Percentiles rank a stretch among this genome's conserved stretches.
Conservation (phyloP, 169 alveolate species). For the Plasmodium billcollinsi region DNA sequence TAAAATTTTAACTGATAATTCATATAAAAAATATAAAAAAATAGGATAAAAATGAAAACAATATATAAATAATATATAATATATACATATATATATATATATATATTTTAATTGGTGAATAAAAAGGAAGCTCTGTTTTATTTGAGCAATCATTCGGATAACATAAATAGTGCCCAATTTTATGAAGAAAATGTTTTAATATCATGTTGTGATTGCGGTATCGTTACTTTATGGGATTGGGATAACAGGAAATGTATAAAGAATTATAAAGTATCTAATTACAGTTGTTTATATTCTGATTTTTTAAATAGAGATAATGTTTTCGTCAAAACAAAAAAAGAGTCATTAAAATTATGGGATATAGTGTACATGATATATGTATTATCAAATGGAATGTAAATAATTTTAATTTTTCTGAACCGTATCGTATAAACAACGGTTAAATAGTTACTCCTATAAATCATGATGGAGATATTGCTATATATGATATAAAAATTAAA, state of each 20-base stretch:
- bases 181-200: slow-evolving; percentile 15
- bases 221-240: slow-evolving; percentile 37
- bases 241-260: slow-evolving; percentile 14
- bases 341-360: slow-evolving; percentile 42
- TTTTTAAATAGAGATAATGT: slow-evolving; percentile 18
- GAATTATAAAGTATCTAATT: slow-evolving; percentile 47
- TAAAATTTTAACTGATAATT: no score
- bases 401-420: slow-evolving; percentile 27
- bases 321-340: slow-evolving; percentile 60
- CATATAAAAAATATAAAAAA: no score
- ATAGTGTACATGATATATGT: slow-evolving; percentile 7
- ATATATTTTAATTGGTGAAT: not conserved
- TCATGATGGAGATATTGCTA: slow-evolving; percentile 50
- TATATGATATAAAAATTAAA: slow-evolving; percentile 14
- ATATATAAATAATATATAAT: no score
- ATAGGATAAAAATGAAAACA: no score
- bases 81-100: no score
- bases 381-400: slow-evolving; percentile 21
- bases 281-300: slow-evolving; percentile 23
- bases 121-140: slow-evolving; percentile 14
- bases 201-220: slow-evolving; percentile 27
- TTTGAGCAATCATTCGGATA: slow-evolving; percentile 41
- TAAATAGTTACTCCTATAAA: slow-evolving; percentile 36
- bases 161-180: slow-evolving; percentile 36
- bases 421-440: slow-evolving; percentile 20